Base-by-base conservation (phyloP, 257 asterid genomes). In the Nicotiana sylvestris region DNA sequence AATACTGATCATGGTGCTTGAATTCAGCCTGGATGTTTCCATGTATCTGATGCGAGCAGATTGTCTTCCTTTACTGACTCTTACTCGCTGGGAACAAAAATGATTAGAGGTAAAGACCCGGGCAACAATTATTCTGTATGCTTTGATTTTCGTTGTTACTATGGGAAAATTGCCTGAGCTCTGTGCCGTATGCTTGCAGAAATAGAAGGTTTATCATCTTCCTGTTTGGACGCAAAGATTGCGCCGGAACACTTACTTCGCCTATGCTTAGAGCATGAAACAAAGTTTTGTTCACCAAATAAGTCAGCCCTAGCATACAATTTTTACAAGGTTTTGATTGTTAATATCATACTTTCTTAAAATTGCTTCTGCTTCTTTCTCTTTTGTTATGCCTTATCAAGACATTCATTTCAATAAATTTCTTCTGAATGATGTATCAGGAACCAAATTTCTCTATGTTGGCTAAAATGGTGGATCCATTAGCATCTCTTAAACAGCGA, bases 401-500 rank as follows among this genome's bases (percentile, higher is more conserved):
- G 70, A 27, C 70, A 65, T 27, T 74, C 43, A 74, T 37, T 74
- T 65, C 70, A 65, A 65, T 43, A 49, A 27, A 6, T 13, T 46
- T 85, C 69, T 80, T 60, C 29, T 67, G 3, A 27, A 51, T 51
- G 29, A 27, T 74, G 62, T 74, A 15, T 74, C 67, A 93, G 97
- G 96, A 96, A 81, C 83, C 99, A 53, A 93, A 93, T 86, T 81
- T 95, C 21, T 87, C 91, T 21, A 18, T 88, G 85, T 84, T 94
- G 95, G 92, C 92, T 81, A 89, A 91, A 87, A 86, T 96, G 92
- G 98, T 96, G 85, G 93, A 91, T 85, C 98, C 98, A 6, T 84
- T 92, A 84, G 53, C 76, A 69, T 81, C 74, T 85, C 97, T 96
- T 85, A 91, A 87, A 82, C 82, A 88, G 87, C 81, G 88, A 74